Percentiles rank a stretch among this genome's conserved stretches.
phyloP scores from a whole-genome alignment of 169 alveolate species.

The Plasmodium reichenowi region DNA sequence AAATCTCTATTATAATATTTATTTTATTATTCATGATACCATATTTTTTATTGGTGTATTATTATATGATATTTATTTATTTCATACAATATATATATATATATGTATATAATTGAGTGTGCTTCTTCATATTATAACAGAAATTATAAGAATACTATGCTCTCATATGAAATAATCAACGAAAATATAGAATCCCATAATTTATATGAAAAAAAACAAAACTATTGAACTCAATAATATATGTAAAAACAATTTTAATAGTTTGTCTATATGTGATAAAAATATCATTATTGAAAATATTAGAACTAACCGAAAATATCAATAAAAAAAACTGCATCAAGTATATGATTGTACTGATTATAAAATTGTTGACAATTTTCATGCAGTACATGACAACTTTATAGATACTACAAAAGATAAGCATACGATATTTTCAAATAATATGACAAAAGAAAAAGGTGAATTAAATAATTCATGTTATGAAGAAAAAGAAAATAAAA shows the following conservation, averaged over 20 bases:
- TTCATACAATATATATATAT: too few species aligned
- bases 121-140: constrained; percentile 30
- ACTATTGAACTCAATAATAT: constrained; percentile 10
- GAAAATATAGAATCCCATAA: constrained; percentile 13
- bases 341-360: constrained; percentile 16
- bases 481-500: constrained; percentile 28
- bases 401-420: constrained; percentile 23
- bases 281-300: too few species aligned
- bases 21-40: neutral
- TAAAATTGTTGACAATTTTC: constrained; percentile 56
- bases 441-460: constrained; percentile 35
- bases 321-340: constrained; percentile 6
- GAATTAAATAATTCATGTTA: constrained; percentile 27
- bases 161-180: constrained; percentile 21
- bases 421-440: constrained; percentile 22
- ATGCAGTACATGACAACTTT: constrained; percentile 18
- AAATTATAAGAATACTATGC: constrained; percentile 14
- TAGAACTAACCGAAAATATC: neutral
- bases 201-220: constrained; percentile 6
- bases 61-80: constrained; percentile 11
- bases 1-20: neutral
- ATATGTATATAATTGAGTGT: constrained; percentile 52
- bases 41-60: constrained; percentile 7
- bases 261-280: too few species aligned
- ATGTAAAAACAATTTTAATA: neutral